phyloP scores from a whole-genome alignment of 2,329 filamentous ascomycete genomes.

The Trichoderma koningii region DNA sequence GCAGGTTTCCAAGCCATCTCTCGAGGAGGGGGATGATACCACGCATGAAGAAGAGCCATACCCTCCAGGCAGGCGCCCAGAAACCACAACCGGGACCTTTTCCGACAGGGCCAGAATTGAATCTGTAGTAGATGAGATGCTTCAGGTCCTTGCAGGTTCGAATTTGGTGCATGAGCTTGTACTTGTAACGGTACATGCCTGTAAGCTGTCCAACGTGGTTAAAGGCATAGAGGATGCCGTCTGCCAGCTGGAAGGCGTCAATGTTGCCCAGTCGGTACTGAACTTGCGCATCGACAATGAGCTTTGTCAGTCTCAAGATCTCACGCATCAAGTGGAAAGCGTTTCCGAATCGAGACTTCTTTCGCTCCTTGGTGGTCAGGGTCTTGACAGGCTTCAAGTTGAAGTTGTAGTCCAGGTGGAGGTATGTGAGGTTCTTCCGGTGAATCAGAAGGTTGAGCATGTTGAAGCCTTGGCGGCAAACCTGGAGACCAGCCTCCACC shows the following conservation, averaged over 20 bases:
- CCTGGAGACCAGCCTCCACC: slow-evolving; percentile 97
- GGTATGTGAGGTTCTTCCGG: slow-evolving; percentile 95
- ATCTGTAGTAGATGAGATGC: slow-evolving; percentile 98
- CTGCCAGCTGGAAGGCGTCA: slow-evolving; percentile 96
- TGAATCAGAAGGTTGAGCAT: slow-evolving; percentile 98
- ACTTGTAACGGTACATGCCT: slow-evolving; percentile 99
- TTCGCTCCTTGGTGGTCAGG: slow-evolving; percentile 95
- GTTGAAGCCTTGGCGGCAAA: slow-evolving; percentile 97
- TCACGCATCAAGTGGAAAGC: slow-evolving; percentile 99
- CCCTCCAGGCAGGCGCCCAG: slow-evolving; percentile 97
- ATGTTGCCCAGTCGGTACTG: slow-evolving; percentile 98
- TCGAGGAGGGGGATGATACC: slow-evolving; percentile 96
- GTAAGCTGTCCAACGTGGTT: slow-evolving; percentile 98
- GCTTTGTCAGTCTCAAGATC: slow-evolving; percentile 90
- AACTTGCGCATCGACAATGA: slow-evolving; percentile 97
- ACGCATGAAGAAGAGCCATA: slow-evolving; percentile 99
- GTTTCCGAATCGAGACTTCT: slow-evolving; percentile 98
- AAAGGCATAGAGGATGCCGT: slow-evolving; percentile 98
- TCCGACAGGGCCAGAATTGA: slow-evolving; percentile 94
- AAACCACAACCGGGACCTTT: slow-evolving; percentile 98
- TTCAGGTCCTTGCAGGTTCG: slow-evolving; percentile 98
- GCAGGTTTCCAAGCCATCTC: slow-evolving; percentile 93
- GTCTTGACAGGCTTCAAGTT: slow-evolving; percentile 99
- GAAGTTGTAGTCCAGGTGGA: slow-evolving; percentile 99
- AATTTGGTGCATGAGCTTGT: slow-evolving; percentile 99